Base-by-base conservation (phyloP, 192 early-diverging fungal species). In the Rhizoclosmatium sp. region DNA sequence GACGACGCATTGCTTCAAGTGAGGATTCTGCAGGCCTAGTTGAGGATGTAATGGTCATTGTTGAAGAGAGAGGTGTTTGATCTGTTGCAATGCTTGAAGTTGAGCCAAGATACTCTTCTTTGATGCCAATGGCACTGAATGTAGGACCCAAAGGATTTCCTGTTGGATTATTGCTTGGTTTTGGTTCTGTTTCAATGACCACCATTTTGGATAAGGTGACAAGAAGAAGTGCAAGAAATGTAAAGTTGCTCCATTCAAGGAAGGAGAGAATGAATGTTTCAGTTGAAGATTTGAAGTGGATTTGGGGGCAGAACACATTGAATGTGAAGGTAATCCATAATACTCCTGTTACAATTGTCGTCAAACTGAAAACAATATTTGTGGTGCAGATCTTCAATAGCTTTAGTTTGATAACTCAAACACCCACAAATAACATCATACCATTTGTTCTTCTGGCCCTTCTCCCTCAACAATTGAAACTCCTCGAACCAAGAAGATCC, bases 251-350 rank as follows among this genome's bases (percentile, higher is more conserved):
- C 75, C 75, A 76, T 65, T 65, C 62, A 7, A 67, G 14, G 41
- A 76, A 66, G 14, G 49, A 46, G 39, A 76, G 51, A 23, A 66
- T 44, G 47, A 76, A 66, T n/a, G 45, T 47, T 54, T 47, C 23
- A 7, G 14, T 7, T 3, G 75, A 46, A 7, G 54, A 59, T 76
- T 76, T 9, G 49, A 76, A 49, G 41, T 66, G 49, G 41, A 76
- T 41, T 76, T 76, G 75, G 2, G 75, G 75, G 65, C 75, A 76
- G 49, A 66, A 76, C 64, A 76, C 60, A 44, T 67, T 62, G 65
- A 76, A 65, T 67, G 75, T 54, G 65, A 66, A 67, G 3, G 45
- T n/a, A 23, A 76, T 76, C 75, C 62, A 51, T 47, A 76, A 40
- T 2, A 48, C 41, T 16, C 62, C 75, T 9, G 64, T 66, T 42